Percentiles rank a stretch among this genome's conserved stretches.
Evolutionary conservation across 2,329 filamentous ascomycete species (phyloP).

Genomic region (Claviceps paspali): DNA sequence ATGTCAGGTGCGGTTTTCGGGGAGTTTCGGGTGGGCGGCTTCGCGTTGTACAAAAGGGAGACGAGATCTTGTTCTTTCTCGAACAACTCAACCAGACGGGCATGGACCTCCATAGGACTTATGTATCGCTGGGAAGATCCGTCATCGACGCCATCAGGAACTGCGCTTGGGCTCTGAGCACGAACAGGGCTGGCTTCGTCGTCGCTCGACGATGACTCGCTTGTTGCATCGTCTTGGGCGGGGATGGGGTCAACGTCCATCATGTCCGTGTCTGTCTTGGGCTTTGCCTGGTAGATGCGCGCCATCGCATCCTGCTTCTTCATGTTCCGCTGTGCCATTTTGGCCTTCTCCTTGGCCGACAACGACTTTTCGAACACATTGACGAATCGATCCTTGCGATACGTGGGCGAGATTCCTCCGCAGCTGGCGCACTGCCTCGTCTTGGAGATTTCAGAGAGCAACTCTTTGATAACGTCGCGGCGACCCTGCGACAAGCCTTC

Average conservation of each 20-base stretch:
- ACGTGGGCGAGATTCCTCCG: constrained; percentile 60
- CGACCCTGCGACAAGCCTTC: constrained; percentile 70
- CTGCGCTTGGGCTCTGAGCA: constrained; percentile 20
- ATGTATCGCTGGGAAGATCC: constrained; percentile 52
- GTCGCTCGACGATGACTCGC: neutral
- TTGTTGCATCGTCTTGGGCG: constrained; percentile 53
- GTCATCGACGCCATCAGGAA: neutral
- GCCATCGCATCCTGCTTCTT: constrained; percentile 57
- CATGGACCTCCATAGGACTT: constrained; percentile 68
- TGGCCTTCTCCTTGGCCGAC: constrained; percentile 55
- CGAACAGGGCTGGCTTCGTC: constrained; percentile 29
- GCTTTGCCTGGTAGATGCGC: constrained; percentile 16
- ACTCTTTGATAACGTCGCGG: constrained; percentile 62
- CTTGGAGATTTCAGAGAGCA: constrained; percentile 57
- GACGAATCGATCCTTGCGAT: constrained; percentile 77
- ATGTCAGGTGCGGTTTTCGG: constrained; percentile 60
- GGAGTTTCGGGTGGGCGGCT: constrained; percentile 42
- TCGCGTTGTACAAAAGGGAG: constrained; percentile 69
- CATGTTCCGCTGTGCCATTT: constrained; percentile 57
- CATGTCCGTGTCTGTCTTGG: constrained; percentile 20
- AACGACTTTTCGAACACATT: constrained; percentile 87
- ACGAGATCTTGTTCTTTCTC: constrained; percentile 76
- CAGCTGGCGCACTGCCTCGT: constrained; percentile 54
- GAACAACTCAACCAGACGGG: constrained; percentile 65
- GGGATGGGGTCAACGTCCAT: constrained; percentile 30